Conservation (phyloP, 192 early-diverging fungal species). For the Spizellomyces punctatus region DNA sequence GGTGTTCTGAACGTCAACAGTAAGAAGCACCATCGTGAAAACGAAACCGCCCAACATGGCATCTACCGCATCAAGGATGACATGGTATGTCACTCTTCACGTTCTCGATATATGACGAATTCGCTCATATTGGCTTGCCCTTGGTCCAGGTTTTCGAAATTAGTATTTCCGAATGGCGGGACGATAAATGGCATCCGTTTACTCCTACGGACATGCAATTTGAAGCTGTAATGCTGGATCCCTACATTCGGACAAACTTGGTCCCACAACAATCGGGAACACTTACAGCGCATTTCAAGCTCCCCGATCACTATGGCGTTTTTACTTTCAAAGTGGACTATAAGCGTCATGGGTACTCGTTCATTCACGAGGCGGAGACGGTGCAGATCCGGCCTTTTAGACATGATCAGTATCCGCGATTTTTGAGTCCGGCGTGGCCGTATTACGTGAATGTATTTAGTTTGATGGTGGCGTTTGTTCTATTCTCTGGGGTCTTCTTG, state of each 20-base stretch:
- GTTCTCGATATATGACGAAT: not conserved
- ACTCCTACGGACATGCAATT: constrained; percentile 81
- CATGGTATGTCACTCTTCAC: constrained; percentile 56
- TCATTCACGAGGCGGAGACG: constrained; percentile 70
- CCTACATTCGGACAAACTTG: constrained; percentile 77
- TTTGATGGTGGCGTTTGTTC: constrained; percentile 83
- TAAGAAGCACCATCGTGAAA: constrained; percentile 66
- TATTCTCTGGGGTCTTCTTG: constrained; percentile 80
- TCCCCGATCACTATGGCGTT: constrained; percentile 97
- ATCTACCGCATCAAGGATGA: constrained; percentile 94
- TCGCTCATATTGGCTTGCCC: no score
- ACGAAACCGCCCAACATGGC: constrained; percentile 65
- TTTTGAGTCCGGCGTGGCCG: constrained; percentile 88
- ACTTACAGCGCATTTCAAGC: constrained; percentile 50
- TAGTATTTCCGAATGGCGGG: constrained; percentile 76
- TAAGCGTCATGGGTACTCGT: constrained; percentile 77
- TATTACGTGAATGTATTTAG: constrained; percentile 88
- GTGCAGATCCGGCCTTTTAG: constrained; percentile 88
- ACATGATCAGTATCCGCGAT: constrained; percentile 96
- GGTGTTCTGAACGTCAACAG: constrained; percentile 76
- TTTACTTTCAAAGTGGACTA: constrained; percentile 97
- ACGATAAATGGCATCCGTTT: constrained; percentile 85
- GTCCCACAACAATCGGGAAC: constrained; percentile 14
- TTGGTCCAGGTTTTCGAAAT: constrained; percentile 72
- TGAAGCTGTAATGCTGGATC: constrained; percentile 96